A percentile compares a stretch with the other conserved stretches of the same genome.
Evolutionary conservation across 164 flowering plant species (phyloP).

Genomic region (Santalum album): DNA sequence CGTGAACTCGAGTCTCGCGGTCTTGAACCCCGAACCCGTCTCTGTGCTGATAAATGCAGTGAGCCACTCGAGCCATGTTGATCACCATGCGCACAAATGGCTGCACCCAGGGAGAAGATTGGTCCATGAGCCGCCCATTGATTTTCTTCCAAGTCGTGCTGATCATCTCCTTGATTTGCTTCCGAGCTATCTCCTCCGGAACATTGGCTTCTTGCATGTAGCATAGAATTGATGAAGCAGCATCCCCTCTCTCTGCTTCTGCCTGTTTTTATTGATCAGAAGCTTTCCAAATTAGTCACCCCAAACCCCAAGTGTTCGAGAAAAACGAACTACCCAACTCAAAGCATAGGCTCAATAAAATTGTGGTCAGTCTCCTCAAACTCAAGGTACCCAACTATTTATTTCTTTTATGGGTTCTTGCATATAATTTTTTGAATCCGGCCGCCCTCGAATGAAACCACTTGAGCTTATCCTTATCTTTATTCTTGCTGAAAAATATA

Average conservation of each 20-base stretch:
- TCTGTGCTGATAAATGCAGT: no score
- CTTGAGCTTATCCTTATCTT: no score
- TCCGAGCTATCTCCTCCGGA: slow-evolving; percentile 19
- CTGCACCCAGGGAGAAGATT: slow-evolving; percentile 1
- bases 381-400: no score
- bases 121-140: slow-evolving; percentile 6
- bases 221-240: slow-evolving; percentile 30
- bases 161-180: slow-evolving; percentile 18
- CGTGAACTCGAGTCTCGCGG: slow-evolving; percentile 10
- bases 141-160: slow-evolving; percentile 23
- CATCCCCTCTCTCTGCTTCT: slow-evolving; percentile 37
- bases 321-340: no score
- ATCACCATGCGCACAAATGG: slow-evolving; percentile 7
- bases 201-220: slow-evolving; percentile 26
- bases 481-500: not conserved
- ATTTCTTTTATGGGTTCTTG: no score
- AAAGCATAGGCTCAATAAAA: no score
- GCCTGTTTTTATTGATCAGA: slow-evolving; percentile 10
- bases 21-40: slow-evolving; percentile 29
- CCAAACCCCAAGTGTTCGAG: no score
- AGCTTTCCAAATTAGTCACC: no score
- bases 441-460: no score
- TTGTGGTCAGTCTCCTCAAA: no score
- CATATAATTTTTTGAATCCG: no score
- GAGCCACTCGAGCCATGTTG: no score